Evolutionary conservation across 768 basidiomycete species (phyloP).

Genomic region (Lentinula boryana): DNA sequence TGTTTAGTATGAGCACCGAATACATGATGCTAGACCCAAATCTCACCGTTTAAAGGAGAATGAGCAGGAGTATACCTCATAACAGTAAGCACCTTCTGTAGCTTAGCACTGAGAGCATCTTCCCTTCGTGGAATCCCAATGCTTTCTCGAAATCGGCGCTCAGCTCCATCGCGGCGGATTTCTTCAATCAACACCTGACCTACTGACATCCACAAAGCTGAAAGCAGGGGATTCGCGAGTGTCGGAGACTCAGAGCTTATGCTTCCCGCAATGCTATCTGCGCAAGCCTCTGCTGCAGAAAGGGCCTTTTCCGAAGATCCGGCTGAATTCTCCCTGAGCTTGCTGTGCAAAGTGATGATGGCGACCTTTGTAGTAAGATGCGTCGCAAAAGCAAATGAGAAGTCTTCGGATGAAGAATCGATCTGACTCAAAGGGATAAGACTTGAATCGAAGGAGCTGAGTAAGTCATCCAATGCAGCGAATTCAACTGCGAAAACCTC

Average conservation of each 20-base stretch:
- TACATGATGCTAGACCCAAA: neutral
- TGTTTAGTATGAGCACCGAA: neutral
- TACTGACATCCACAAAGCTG: neutral
- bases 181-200: slow-evolving; percentile 2
- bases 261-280: neutral
- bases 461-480: slow-evolving; percentile 19
- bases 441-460: slow-evolving; percentile 12
- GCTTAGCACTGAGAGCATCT: neutral
- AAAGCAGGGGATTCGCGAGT: slow-evolving; percentile 1
- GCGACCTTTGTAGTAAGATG: slow-evolving; percentile 21
- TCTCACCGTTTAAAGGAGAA: neutral
- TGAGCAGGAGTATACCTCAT: neutral
- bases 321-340: neutral
- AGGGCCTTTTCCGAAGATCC: neutral
- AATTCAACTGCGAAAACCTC: neutral
- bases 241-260: neutral
- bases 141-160: neutral
- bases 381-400: slow-evolving; percentile 16
- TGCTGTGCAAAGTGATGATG: slow-evolving; percentile 18
- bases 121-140: neutral
- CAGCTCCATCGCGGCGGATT: neutral
- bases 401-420: slow-evolving; percentile 1
- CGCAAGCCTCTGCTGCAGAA: neutral
- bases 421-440: slow-evolving; percentile 3
- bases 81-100: neutral